Evolutionary conservation across 2,329 filamentous ascomycete species (phyloP).

Genomic region (Colletotrichum musicola): DNA sequence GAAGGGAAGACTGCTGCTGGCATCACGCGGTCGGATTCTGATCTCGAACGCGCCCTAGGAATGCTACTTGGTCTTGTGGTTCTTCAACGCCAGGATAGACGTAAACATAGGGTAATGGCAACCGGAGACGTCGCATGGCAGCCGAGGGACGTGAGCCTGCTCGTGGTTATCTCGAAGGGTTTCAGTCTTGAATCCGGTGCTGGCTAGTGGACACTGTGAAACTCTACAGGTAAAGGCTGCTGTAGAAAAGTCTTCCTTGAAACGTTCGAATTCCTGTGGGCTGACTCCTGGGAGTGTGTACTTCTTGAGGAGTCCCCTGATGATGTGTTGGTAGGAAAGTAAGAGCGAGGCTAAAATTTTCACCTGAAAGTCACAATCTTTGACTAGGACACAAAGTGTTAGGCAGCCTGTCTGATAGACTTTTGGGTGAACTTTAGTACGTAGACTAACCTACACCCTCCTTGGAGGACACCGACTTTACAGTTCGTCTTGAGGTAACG

Average conservation of each 20-base stretch:
- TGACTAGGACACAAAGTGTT: not conserved
- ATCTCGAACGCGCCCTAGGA: not conserved
- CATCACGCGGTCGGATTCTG: too few relatives aligned
- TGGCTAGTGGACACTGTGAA: not conserved
- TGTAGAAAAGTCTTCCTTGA: not conserved
- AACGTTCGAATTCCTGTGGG: not conserved
- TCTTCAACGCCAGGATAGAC: not conserved
- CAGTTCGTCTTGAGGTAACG: too few relatives aligned
- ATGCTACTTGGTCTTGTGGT: not conserved
- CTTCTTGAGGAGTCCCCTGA: not conserved
- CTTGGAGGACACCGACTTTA: too few relatives aligned
- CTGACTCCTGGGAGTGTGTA: not conserved
- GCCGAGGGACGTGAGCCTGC: not conserved
- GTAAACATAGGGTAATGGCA: not conserved
- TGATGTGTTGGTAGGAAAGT: not conserved
- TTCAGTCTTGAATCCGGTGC: not conserved
- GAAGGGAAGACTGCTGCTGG: too few relatives aligned
- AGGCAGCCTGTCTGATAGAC: not conserved
- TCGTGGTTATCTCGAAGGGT: not conserved
- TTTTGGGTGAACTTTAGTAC: too few relatives aligned
- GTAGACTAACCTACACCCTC: too few relatives aligned
- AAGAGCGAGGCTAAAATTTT: not conserved
- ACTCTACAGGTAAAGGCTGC: not conserved
- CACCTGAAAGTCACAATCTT: rapidly evolving
- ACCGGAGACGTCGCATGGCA: not conserved